Conservation (phyloP, 1,139 yeast species). For the Suhomyces terraborum region DNA sequence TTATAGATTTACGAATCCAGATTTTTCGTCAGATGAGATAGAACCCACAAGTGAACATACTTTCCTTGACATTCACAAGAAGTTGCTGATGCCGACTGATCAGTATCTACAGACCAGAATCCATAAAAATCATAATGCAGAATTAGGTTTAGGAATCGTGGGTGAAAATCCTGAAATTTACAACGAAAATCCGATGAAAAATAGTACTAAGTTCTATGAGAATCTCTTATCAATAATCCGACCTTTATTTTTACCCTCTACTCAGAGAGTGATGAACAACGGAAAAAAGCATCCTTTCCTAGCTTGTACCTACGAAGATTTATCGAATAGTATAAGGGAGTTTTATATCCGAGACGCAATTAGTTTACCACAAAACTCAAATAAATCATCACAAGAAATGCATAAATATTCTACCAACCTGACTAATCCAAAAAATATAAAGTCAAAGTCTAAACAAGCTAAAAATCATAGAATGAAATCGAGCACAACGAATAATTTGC, state of each 20-base stretch:
- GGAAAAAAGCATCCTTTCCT: slow-evolving; percentile 28
- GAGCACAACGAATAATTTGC: slow-evolving; percentile 1
- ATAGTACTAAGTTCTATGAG: slow-evolving; percentile 28
- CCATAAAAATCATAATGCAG: slow-evolving; percentile 21
- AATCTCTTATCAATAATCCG: slow-evolving; percentile 23
- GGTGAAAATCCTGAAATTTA: slow-evolving; percentile 17
- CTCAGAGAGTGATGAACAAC: slow-evolving; percentile 21
- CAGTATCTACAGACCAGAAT: slow-evolving; percentile 35
- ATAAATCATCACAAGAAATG: not conserved
- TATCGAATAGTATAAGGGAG: slow-evolving; percentile 31
- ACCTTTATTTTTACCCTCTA: slow-evolving; percentile 30
- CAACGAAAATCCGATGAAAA: slow-evolving; percentile 18
- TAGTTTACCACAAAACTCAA: not conserved
- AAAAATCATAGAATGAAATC: slow-evolving; percentile 15
- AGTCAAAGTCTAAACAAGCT: slow-evolving; percentile 13
- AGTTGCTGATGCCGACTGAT: slow-evolving; percentile 43
- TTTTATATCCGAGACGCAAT: slow-evolving; percentile 20
- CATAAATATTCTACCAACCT: not conserved
- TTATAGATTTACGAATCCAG: slow-evolving; percentile 44
- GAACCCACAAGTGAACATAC: slow-evolving; percentile 27
- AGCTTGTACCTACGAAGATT: slow-evolving; percentile 36
- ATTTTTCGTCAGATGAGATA: slow-evolving; percentile 28
- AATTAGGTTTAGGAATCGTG: slow-evolving; percentile 29
- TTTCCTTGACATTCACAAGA: slow-evolving; percentile 38
- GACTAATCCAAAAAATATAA: slow-evolving; percentile 7